Base-by-base conservation (phyloP, 345 rosid species). In the Brassica cretica region DNA sequence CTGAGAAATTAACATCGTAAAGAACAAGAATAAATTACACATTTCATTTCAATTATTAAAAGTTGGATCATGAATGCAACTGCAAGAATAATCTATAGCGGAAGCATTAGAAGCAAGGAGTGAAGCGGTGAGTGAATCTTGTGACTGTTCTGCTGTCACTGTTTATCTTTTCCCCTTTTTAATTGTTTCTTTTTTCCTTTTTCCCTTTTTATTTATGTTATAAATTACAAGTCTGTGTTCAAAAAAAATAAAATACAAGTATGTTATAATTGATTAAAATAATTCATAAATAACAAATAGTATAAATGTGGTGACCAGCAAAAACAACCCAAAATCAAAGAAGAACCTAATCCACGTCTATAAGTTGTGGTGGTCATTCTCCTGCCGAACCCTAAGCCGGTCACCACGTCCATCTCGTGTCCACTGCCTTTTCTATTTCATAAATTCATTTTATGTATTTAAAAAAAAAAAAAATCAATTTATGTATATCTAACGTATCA, bases 261-360 rank as follows among this genome's bases (percentile, higher is more conserved):
- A 64, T 24, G 51, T 78, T 58, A 65, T 5, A 79, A 16, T 25
- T 55, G 49, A 68, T 55, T 61, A 60, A 41, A 46, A 49, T 60
- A 68, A 37, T 44, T 49, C 14, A 60, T 29, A 12, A 12, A 39
- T 5, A 64, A 62, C 27, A 68, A 39, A 75, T 46, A 70, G 68
- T 80, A 66, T 76, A 72, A 72, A 71, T 71, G 65, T 81, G 80
- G 84, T 81, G 78, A 66, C 53, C 74, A 76, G 71, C 56, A 44
- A 11, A 35, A 80, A 67, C 81, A 73, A 70, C 61, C 9, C 33
- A 35, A 33, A 61, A 64, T 75, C 77, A 76, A 56, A 74, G 76
- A 64, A 72, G 84, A 87, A 88, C 92, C 97, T 87, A 91, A 89
- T 84, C 95, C 96, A 86, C 78, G 86, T 78, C 87, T 88, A 83